Evolutionary conservation across 495 filamentous ascomycete genomes (phyloP).

Genomic region (Filosporella fistucella): DNA sequence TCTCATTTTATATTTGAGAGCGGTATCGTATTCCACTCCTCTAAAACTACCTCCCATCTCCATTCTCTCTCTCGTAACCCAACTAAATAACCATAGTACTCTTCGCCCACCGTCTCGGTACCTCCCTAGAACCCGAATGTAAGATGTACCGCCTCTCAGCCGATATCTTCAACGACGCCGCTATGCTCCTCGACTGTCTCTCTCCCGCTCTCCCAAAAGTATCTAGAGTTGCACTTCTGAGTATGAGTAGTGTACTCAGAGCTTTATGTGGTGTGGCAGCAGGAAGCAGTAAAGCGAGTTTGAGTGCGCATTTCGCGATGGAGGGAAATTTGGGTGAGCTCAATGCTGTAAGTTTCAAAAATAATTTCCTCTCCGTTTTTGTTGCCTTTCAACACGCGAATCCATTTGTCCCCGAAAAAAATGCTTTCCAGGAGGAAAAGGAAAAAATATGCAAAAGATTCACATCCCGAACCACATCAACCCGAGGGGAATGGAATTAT

Average conservation of each 20-base stretch:
- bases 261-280: slow-evolving; percentile 88
- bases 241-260: slow-evolving; percentile 69
- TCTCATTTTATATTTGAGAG: no score
- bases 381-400: no score
- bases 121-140: slow-evolving; percentile 88
- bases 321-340: slow-evolving; percentile 90
- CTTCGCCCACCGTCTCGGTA: slow-evolving; percentile 82
- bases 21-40: no score
- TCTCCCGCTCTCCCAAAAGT: slow-evolving; percentile 72
- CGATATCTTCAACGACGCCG: slow-evolving; percentile 89
- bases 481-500: no score
- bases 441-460: no score
- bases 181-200: slow-evolving; percentile 84
- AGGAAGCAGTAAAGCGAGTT: slow-evolving; percentile 80
- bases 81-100: slow-evolving; percentile 84
- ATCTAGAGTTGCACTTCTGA: slow-evolving; percentile 64
- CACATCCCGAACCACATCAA: no score
- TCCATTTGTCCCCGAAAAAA: no score
- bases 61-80: slow-evolving; percentile 72
- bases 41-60: neutral
- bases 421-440: no score
- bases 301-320: slow-evolving; percentile 88
- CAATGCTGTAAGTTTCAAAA: slow-evolving; percentile 64
- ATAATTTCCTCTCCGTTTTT: no score
- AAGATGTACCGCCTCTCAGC: slow-evolving; percentile 89